phyloP scores from a whole-genome alignment of 805 yeast species.

The Saccharomycopsis vini region DNA sequence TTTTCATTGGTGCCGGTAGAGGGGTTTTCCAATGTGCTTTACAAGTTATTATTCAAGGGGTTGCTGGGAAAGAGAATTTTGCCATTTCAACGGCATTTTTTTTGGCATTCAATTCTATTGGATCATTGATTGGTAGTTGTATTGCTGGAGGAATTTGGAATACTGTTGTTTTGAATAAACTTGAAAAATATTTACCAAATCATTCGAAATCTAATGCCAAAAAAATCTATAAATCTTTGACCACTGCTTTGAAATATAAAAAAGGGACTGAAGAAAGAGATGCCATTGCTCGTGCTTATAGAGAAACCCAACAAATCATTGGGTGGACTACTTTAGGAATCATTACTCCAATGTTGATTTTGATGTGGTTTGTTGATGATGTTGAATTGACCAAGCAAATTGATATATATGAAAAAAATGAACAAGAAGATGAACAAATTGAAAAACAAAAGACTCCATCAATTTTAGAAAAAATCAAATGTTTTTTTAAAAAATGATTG shows the following conservation, averaged over 20 bases:
- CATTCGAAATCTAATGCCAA: constrained; percentile 20
- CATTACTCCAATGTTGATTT: constrained; percentile 23
- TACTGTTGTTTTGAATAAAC: constrained; percentile 20
- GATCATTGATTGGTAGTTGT: constrained; percentile 26
- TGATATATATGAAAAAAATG: constrained; percentile 17
- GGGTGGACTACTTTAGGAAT: constrained; percentile 26
- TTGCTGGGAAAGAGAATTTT: constrained; percentile 24
- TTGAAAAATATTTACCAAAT: constrained; percentile 22
- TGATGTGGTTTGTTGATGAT: constrained; percentile 25
- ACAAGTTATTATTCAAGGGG: constrained; percentile 25
- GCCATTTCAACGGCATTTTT: constrained; percentile 28
- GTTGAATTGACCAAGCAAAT: constrained; percentile 22
- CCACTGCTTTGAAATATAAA: constrained; percentile 22
- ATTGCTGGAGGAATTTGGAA: constrained; percentile 27
- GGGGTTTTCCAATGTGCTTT: constrained; percentile 23
- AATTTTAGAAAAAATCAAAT: no score
- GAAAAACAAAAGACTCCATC: background rate
- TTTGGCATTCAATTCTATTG: constrained; percentile 24
- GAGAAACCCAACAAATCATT: constrained; percentile 26
- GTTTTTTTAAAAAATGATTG: background rate
- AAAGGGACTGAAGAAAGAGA: constrained; percentile 24
- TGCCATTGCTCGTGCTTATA: constrained; percentile 26
- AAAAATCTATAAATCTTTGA: constrained; percentile 23
- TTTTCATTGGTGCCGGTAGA: constrained; percentile 26
- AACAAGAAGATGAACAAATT: background rate